Evolutionary conservation across 352 stramenopile genomes (phyloP), one percentile per base, ranked within the genome.

Genomic region (Phytophthora gonapodyides): DNA sequence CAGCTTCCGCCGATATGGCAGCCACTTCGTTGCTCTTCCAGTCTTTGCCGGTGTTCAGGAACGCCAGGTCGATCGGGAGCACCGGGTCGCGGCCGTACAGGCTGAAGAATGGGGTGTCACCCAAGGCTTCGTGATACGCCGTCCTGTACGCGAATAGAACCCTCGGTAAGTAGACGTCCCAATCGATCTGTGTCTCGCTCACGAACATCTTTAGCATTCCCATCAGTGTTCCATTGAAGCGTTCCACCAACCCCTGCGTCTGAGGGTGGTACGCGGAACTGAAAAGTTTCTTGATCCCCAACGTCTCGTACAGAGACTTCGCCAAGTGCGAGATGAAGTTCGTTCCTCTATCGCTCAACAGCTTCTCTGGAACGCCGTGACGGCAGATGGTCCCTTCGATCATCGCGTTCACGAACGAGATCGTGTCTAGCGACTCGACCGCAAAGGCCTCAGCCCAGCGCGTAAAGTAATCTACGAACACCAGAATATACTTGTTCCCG

Each of bases 211-310:
- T 4, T 2, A 49, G 8, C 42, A 49, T 49, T 1, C 42, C 17
- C n/a, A 49, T 46, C 1, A 53, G n/a, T 43, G 42, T 61, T 9
- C 41, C 42, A 31, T 61, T 52, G 13, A 51, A 52, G 11, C 54
- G 54, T 34, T 61, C 35, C 21, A 38, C 24, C 13, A 50, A 21
- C 7, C 43, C 43, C 13, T 50, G 43, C 1, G 43, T 50, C 7
- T 35, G 43, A 1, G 43, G 43, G 13, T 50, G 43, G 19, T 50
- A 50, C 5, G 19, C 43, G 2, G 43, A 15, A 19, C 43, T 10
- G 5, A 50, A 36, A 5, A 42, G 5, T 3, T 31, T 31, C 27
- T 31, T 31, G 6, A 31, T 31, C 5, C 24, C 24, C 21, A 24
- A 34, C 24, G 7, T 49, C 34, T 21, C 12, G 12, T 49, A 49